Base-by-base conservation (phyloP, 345 rosid genomes). In the Schrenkiella parvula region DNA sequence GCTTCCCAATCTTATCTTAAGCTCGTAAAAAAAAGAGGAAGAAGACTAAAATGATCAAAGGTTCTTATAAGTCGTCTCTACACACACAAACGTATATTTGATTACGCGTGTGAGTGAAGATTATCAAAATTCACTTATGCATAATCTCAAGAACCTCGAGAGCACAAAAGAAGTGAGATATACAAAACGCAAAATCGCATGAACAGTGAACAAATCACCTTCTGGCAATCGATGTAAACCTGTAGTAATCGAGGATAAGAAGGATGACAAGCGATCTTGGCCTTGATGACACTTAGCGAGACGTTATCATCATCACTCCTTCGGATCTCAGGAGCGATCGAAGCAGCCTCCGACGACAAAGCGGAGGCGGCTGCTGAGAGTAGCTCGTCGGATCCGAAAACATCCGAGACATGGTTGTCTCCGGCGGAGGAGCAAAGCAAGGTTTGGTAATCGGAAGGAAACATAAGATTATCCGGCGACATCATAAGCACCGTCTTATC, bases 221-320 rank as follows among this genome's bases (percentile, higher is more conserved):
- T 95, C 78, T 91, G 99, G 78, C 98, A 95, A 78, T 95, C 93
- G 57, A 91, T 82, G 76, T 89, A 95, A 12, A 97, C 92, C 51
- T 87, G 82, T 18, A 91, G 90, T 74, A 95, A 80, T 17, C 96
- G 89, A 38, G 93, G 93, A 73, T 95, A 95, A n/a, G 42, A 82
- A 39, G 98, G 98, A 81, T 95, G 99, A 37, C 78, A 81, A 59
- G 89, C 96, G 81, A 95, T 91, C 79, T 81, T 91, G 3, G 90
- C 79, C 76, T 95, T 91, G 86, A 91, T 78, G 14, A 81, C 37
- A 52, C 70, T 51, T 4, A 77, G 44, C 1, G 85, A 73, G 39
- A 82, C 56, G 48, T 80, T 84, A 5, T 83, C 89, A 53, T 82
- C 82, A 15, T 53, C 82, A 15, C 50, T 75, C 25, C 72, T 76